Conservation (phyloP, 2,329 filamentous ascomycete genomes). For the Alternaria consortialis region DNA sequence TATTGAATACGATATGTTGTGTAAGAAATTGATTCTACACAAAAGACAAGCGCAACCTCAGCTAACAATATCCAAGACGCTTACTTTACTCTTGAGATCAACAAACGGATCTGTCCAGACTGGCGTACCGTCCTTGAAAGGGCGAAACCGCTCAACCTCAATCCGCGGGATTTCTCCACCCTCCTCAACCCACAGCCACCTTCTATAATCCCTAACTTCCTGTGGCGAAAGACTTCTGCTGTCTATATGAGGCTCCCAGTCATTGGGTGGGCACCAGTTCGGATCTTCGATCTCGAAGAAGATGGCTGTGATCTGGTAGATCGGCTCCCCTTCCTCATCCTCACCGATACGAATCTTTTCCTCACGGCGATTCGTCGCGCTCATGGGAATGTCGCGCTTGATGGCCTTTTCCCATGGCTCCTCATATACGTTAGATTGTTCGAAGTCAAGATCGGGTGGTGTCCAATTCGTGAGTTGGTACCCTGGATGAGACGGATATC, state of each 20-base stretch:
- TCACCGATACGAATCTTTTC: neutral
- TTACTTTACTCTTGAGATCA: neutral
- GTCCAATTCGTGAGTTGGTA: neutral
- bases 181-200: neutral
- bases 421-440: neutral
- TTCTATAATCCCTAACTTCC: neutral
- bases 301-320: neutral
- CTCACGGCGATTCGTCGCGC: neutral
- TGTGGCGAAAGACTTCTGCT: neutral
- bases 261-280: neutral
- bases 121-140: neutral
- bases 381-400: neutral
- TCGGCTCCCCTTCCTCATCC: neutral
- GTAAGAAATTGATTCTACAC: neutral
- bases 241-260: neutral
- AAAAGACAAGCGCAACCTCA: neutral
- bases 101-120: neutral
- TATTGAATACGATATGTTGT: neutral
- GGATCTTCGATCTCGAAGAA: conserved; percentile 9
- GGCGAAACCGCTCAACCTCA: neutral
- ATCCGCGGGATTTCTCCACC: neutral
- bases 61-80: neutral
- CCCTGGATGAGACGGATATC: conserved; percentile 13
- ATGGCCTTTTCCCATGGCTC: neutral
- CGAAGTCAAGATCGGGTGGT: neutral